phyloP scores from a whole-genome alignment of 2,329 filamentous ascomycete species.

The Acarospora socialis region DNA sequence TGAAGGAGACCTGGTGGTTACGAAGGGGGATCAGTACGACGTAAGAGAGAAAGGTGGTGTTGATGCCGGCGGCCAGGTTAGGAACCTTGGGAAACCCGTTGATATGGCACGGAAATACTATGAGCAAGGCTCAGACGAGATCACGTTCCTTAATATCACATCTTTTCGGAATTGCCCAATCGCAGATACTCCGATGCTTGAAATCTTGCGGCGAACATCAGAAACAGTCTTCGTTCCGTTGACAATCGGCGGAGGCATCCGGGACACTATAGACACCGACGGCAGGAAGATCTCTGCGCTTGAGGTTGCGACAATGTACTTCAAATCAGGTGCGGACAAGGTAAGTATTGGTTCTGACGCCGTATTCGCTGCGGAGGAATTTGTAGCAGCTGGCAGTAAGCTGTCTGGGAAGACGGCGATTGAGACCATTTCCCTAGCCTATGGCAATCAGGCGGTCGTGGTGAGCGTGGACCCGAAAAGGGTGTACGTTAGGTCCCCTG shows the following conservation, averaged over 20 bases:
- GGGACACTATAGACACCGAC: conserved; percentile 81
- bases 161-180: conserved; percentile 92
- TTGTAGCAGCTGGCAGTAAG: conserved; percentile 54
- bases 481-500: conserved; percentile 60
- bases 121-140: conserved; percentile 88
- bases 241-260: conserved; percentile 89
- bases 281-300: conserved; percentile 76
- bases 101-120: conserved; percentile 91
- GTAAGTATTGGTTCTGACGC: conserved; percentile 94
- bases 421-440: conserved; percentile 84
- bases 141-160: conserved; percentile 97
- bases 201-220: conserved; percentile 73
- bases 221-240: conserved; percentile 90
- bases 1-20: conserved; percentile 86
- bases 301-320: conserved; percentile 92
- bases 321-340: conserved; percentile 93
- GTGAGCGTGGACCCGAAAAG: conserved; percentile 89
- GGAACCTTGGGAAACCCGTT: conserved; percentile 93
- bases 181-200: conserved; percentile 88
- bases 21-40: conserved; percentile 97
- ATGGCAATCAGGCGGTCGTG: conserved; percentile 93
- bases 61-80: conserved; percentile 44
- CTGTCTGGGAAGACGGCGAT: conserved; percentile 77
- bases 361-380: conserved; percentile 82
- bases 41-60: conserved; percentile 70